phyloP scores from a whole-genome alignment of 768 basidiomycete genomes.

The Panaeolus papilionaceus region DNA sequence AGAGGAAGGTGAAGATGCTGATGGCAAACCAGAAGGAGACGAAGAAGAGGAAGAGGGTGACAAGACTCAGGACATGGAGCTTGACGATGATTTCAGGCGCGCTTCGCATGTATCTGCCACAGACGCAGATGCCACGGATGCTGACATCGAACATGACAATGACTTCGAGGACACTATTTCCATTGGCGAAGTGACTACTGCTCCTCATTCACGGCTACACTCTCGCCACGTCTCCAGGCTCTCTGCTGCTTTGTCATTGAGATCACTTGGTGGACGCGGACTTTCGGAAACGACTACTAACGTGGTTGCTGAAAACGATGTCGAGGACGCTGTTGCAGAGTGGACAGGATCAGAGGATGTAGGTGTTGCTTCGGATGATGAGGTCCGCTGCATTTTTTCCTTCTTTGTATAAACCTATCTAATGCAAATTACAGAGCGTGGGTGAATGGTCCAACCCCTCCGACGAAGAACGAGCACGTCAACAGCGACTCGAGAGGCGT shows the following conservation, averaged over 20 bases:
- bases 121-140: conserved; percentile 31
- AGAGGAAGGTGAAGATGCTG: conserved; percentile 51
- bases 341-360: conserved; percentile 88
- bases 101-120: neutral
- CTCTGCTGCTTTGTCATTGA: conserved; percentile 71
- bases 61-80: conserved; percentile 34
- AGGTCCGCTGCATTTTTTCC: conserved; percentile 50
- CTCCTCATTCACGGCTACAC: conserved; percentile 58
- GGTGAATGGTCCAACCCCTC: conserved; percentile 93
- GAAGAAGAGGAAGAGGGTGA: conserved; percentile 56
- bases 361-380: conserved; percentile 65
- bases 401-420: conserved; percentile 19
- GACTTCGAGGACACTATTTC: conserved; percentile 35
- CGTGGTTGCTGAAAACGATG: conserved; percentile 51
- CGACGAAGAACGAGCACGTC: conserved; percentile 84
- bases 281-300: conserved; percentile 34
- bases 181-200: conserved; percentile 45
- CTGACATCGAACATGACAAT: conserved; percentile 46
- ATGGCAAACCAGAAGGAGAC: conserved; percentile 33
- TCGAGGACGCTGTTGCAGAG: conserved; percentile 58
- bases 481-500: conserved; percentile 67
- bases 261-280: conserved; percentile 59
- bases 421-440: conserved; percentile 60
- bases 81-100: conserved; percentile 22
- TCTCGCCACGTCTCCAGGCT: conserved; percentile 74